phyloP scores from a whole-genome alignment of 2,329 filamentous ascomycete genomes.

The Cladophialophora exuberans region DNA sequence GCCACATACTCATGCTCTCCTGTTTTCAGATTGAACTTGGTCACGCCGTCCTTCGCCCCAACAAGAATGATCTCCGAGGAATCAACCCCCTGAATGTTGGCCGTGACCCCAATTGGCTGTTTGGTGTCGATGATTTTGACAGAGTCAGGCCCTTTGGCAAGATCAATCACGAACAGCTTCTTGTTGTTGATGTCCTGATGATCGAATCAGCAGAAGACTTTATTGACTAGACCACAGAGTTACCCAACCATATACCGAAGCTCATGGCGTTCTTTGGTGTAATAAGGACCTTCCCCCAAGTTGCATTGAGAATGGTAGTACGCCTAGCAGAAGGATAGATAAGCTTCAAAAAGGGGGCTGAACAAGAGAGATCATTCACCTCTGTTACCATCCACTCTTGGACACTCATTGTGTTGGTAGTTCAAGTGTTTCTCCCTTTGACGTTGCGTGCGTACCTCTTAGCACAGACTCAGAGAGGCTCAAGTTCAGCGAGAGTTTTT shows the following conservation, averaged over 20 bases:
- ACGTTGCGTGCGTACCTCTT: no score
- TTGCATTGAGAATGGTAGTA: constrained; percentile 36
- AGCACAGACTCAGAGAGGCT: no score
- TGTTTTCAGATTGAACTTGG: constrained; percentile 70
- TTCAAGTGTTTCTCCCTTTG: not conserved
- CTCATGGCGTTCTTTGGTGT: constrained; percentile 43
- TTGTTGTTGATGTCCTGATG: constrained; percentile 74
- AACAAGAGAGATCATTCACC: constrained; percentile 34
- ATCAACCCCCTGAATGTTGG: constrained; percentile 70
- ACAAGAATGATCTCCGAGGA: constrained; percentile 69
- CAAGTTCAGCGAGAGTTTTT: no score
- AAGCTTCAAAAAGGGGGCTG: not conserved
- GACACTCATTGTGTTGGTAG: constrained; percentile 31
- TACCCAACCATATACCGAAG: constrained; percentile 43
- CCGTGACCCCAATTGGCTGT: constrained; percentile 68
- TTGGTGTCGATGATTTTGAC: constrained; percentile 61
- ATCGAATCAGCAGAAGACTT: constrained; percentile 74
- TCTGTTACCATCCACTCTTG: constrained; percentile 53
- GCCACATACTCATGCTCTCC: constrained; percentile 60
- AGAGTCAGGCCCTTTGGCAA: constrained; percentile 65
- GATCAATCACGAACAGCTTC: constrained; percentile 71
- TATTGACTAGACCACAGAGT: not conserved
- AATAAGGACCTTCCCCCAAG: constrained; percentile 47
- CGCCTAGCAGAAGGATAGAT: constrained; percentile 36
- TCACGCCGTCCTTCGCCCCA: constrained; percentile 80